Evolutionary conservation across 495 filamentous ascomycete genomes (phyloP).

Genomic region (Astrocystis sublimbata): DNA sequence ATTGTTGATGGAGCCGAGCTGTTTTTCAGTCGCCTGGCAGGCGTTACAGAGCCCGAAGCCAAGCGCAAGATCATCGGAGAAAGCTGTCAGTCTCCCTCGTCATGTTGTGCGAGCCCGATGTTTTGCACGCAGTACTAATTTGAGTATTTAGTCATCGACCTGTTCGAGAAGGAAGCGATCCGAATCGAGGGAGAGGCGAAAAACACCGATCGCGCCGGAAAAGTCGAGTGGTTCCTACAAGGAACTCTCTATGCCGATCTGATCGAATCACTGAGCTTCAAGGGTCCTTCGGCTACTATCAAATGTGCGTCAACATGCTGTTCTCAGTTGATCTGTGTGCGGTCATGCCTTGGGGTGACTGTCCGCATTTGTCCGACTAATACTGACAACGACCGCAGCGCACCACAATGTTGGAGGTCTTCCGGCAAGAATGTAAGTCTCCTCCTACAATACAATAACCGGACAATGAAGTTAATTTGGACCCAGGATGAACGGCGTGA

Average conservation of each 20-base stretch:
- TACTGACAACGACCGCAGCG: conserved; percentile 22
- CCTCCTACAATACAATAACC: conserved; percentile 4
- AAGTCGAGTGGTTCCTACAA: conserved; percentile 81
- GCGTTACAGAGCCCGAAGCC: conserved; percentile 78
- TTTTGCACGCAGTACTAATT: conserved; percentile 13
- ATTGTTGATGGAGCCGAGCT: conserved; percentile 77
- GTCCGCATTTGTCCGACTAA: neutral
- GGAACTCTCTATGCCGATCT: conserved; percentile 82
- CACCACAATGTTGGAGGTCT: conserved; percentile 85
- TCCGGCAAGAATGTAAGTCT: conserved; percentile 32
- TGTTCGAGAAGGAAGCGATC: conserved; percentile 80
- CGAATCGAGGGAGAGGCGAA: conserved; percentile 70
- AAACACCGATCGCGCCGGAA: conserved; percentile 59
- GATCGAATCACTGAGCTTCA: conserved; percentile 80
- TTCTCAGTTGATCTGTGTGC: neutral
- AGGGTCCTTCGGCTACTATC: conserved; percentile 78
- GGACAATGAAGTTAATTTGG: neutral
- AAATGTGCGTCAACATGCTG: conserved; percentile 43
- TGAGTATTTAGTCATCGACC: conserved; percentile 71
- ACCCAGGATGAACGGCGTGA: conserved; percentile 36
- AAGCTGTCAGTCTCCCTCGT: conserved; percentile 39
- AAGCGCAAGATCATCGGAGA: conserved; percentile 93
- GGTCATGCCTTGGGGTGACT: neutral
- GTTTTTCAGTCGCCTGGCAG: conserved; percentile 74
- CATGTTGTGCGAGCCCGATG: neutral